Evolutionary conservation across 768 basidiomycete genomes (phyloP), one percentile per base, ranked within the genome.

Genomic region (Pleurotus ostreatus): DNA sequence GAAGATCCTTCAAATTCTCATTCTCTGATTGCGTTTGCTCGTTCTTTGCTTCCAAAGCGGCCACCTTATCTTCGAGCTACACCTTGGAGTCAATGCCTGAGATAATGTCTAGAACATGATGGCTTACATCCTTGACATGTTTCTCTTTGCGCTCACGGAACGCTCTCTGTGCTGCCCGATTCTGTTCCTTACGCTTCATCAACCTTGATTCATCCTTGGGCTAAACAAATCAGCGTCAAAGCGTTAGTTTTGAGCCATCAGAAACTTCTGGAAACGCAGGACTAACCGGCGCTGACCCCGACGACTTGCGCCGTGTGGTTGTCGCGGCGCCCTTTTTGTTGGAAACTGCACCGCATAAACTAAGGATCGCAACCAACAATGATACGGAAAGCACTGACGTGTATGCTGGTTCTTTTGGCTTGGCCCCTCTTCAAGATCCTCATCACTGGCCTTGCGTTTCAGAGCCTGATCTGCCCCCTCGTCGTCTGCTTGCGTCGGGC

Each of bases 131-230:
- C 68, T 92, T 94, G 61, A 98, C 92, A 69, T 97, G 94, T 65
- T 92, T 93, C 74, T 99, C 96, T 72, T 98, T 95, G 59, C 96
- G 82, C 71, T 98, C 97, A 55, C 96, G 78, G 77, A 99, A 99
- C 1, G 96, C 96, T 53, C 96, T 86, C 71, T 99, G 97, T 5
- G 96, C 96, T 2, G 94, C 94, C 55, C 96, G 80, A 64, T 99
- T 99, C 73, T 98, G 96, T 63, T 98, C 92, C 74, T 98, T 98
- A 60, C 96, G 86, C 67, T 96, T 95, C 60, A 90, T 59, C 4
- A 93, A 71, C 20, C 90, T 82, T 4, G 78, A 70, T 64, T 92
- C 91, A 61, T 94, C 92, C 71, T 90, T 77, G 34, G 66, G 62
- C 71, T 74, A 46, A 45, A 34, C 30, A 34, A 16, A 44, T 56